Conservation (phyloP, 768 basidiomycete species). For the Russula earlei region DNA sequence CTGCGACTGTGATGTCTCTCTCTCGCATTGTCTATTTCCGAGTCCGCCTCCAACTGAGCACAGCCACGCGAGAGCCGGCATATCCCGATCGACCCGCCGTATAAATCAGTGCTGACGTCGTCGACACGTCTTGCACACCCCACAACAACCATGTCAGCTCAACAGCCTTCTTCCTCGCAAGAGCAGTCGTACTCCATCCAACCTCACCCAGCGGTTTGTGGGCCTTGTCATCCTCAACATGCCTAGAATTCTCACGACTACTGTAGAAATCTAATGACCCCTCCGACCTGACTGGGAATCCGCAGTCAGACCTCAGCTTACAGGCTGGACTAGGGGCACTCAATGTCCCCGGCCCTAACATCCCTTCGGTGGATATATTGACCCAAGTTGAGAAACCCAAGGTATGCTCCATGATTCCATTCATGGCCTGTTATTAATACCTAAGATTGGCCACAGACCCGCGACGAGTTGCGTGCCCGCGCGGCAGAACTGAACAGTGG, state of each 20-base stretch:
- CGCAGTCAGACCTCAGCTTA: conserved; percentile 26
- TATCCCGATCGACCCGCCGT: background rate
- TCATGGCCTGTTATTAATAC: too few species aligned
- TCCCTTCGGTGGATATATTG: conserved; percentile 36
- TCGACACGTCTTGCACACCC: background rate
- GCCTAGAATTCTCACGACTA: background rate
- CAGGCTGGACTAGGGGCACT: conserved; percentile 32
- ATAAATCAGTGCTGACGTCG: background rate
- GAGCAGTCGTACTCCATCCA: conserved; percentile 35
- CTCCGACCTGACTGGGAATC: conserved; percentile 32
- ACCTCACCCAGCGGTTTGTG: conserved; percentile 19
- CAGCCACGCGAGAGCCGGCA: conserved; percentile 2
- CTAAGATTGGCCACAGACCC: conserved; percentile 31
- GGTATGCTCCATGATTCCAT: conserved; percentile 32
- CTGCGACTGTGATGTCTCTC: background rate
- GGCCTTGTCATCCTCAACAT: too few species aligned
- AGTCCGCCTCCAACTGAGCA: too few species aligned
- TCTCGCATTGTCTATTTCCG: too few species aligned
- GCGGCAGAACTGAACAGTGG: conserved; percentile 37
- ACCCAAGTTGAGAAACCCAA: conserved; percentile 37
- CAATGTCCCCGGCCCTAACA: conserved; percentile 41
- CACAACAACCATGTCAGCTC: background rate
- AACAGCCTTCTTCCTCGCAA: background rate
- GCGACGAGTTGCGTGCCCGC: conserved; percentile 40
- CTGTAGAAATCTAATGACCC: conserved; percentile 49